These are phyloP conservation scores for Macadamia integrifolia DNA, from an alignment of 164 flowering plant species.

Conservation along the genomic window DNA sequence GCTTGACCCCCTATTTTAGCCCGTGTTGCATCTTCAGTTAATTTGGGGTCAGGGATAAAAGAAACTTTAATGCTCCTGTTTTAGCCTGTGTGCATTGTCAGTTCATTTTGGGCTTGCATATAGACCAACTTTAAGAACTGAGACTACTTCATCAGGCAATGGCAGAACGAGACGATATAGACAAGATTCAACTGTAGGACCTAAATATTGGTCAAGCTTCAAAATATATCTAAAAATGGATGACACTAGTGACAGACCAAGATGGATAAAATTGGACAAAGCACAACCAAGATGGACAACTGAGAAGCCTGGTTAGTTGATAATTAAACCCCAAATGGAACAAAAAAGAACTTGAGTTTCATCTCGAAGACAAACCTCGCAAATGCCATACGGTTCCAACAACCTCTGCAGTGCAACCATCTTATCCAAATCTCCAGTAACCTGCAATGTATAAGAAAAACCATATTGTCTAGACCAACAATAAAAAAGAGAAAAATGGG, in stretches of 20 bases:
- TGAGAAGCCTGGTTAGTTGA: not conserved
- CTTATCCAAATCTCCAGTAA: constrained; percentile 89
- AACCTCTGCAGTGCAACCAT: constrained; percentile 96
- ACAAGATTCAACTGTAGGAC: too few species aligned
- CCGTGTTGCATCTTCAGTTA: too few species aligned
- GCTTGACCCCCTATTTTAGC: too few species aligned
- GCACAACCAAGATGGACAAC: not conserved
- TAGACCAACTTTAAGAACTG: too few species aligned
- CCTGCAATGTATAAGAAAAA: constrained; percentile 33
- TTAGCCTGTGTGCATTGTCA: too few species aligned
- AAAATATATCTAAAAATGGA: not conserved
- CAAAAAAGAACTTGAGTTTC: not conserved
- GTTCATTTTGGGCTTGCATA: too few species aligned
- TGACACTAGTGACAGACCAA: not conserved
- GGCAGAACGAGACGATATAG: too few species aligned
- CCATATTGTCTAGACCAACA: constrained; percentile 4
- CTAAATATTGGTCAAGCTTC: too few species aligned
- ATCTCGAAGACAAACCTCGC: constrained; percentile 64
- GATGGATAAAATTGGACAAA: not conserved
- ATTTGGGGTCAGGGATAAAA: too few species aligned
- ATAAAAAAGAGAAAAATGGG: too few species aligned
- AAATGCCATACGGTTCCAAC: constrained; percentile 94
- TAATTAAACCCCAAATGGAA: not conserved
- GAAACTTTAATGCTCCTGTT: too few species aligned
- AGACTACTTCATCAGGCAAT: too few species aligned